Evolutionary conservation across 345 rosid genomes (phyloP), one percentile per base, ranked within the genome.

Genomic region (Dipteronia dyeriana): DNA sequence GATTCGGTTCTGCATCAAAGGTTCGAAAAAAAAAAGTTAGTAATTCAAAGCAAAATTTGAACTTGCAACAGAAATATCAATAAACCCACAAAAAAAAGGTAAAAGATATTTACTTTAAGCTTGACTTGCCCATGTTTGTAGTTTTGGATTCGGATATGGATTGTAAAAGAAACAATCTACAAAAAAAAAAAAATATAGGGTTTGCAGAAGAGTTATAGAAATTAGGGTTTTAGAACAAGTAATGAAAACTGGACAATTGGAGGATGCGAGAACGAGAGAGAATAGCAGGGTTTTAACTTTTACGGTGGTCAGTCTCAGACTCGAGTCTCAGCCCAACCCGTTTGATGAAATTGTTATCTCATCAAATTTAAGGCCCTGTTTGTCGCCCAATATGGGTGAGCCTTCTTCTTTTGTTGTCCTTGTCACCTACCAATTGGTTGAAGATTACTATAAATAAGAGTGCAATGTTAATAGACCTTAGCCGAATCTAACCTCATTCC

Each of bases 91-190:
- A 61, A 31, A 26, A 3, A 9, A 3, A 3, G 0, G 16, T 7
- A 5, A 65, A 0, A 20, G 0, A 45, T 9, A 7, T 23, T 65
- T 66, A 75, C 78, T 66, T 66, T 0, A 8, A 4, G 51, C 63
- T 53, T 29, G 71, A 31, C 59, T 75, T 75, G 25, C 71, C 78
- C 78, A 75, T 66, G 12, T n/a, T 60, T 43, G 23, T 22, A 16
- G 20, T 11, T 16, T 5, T 6, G 61, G 45, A 45, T 11, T n/a
- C 10, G 1, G 20, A 56, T 31, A 64, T n/a, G 19, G 7, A 26
- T 29, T 10, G 6, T 34, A 54, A 29, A 23, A 13, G n/a, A 23
- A 62, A 23, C 38, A 62, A 45, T 45, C 12, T 23, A 12, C 0
- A 43, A 23, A 9, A 9, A 41, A 54, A 68, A 71, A n/a, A n/a